Evolutionary conservation across 176 grass and related monocot genomes (phyloP).

Genomic region (bread wheat (Triticum aestivum)): IWGSC_CS_RefSeq_v2.1 NC_057813.1:616643381-616643880

Average conservation of each 20-base stretch:
- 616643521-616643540: not conserved
- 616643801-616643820: not conserved
- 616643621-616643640: not conserved
- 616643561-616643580: conserved; percentile 3
- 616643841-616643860: conserved; percentile 14
- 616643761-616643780: not conserved
- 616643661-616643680: conserved; percentile 7
- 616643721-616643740: not conserved
- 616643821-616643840: not conserved
- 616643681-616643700: conserved; percentile 6
- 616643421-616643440: no score
- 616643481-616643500: not conserved
- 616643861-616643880: not conserved
- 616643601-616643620: not conserved
- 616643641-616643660: conserved; percentile 9
- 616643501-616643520: not conserved
- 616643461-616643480: not conserved
- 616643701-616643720: conserved; percentile 24
- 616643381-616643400: not conserved
- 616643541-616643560: not conserved
- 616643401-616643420: not conserved
- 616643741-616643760: not conserved
- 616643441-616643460: not conserved
- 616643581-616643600: not conserved
- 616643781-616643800: not conserved